These are phyloP conservation scores for Periconia sp. DNA, from an alignment of 2,329 filamentous ascomycete species.

Conservation along the genomic window DNA sequence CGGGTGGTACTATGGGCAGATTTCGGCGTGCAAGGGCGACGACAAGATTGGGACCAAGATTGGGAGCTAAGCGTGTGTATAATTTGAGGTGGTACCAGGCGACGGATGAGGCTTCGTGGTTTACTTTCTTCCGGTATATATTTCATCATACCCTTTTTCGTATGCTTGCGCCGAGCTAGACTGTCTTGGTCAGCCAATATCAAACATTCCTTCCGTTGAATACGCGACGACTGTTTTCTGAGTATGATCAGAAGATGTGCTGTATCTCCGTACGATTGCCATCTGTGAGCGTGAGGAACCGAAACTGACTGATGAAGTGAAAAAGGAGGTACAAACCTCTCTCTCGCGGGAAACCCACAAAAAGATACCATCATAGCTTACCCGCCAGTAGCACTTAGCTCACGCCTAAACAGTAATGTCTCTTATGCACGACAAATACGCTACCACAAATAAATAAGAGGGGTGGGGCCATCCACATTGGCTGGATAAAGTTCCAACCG, in stretches of 20 bases:
- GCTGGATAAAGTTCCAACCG: not conserved
- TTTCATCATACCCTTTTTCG: not conserved
- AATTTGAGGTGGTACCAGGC: not conserved
- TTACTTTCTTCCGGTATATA: not conserved
- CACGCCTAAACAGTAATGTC: not conserved
- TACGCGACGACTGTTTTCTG: too few species aligned
- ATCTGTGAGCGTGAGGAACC: too few species aligned
- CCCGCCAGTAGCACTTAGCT: not conserved
- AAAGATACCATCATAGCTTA: not conserved
- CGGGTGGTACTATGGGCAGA: conserved; percentile 40
- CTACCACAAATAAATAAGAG: not conserved
- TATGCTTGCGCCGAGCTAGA: not conserved
- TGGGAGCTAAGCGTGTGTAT: not conserved
- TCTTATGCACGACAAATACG: not conserved
- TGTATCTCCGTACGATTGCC: too few species aligned
- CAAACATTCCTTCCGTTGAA: too few species aligned
- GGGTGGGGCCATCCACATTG: not conserved
- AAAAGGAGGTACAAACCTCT: too few species aligned
- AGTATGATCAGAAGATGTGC: too few species aligned
- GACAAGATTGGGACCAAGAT: conserved; percentile 28
- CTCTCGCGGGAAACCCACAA: not conserved
- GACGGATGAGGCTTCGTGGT: not conserved
- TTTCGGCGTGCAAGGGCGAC: conserved; percentile 33
- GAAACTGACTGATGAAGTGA: too few species aligned
- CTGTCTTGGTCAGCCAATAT: too few species aligned